Evolutionary conservation across 2,329 filamentous ascomycete genomes (phyloP).

Genomic region (Xenoacremonium recifei): DNA sequence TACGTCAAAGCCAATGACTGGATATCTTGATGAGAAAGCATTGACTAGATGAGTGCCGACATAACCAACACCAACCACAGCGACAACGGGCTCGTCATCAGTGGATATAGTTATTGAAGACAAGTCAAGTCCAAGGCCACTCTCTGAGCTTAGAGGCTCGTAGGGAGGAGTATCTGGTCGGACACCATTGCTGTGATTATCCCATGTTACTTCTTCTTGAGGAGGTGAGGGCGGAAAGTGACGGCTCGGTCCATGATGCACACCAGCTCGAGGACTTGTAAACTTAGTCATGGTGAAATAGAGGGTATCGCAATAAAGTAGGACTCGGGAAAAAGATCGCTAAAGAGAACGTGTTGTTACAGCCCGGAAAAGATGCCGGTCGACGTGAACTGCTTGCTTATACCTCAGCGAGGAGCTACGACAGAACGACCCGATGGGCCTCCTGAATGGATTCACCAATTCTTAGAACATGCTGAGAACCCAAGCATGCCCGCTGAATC

Average conservation of each 20-base stretch:
- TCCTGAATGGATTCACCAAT: too few relatives aligned
- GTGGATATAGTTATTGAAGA: slow-evolving; percentile 1
- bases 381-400: too few relatives aligned
- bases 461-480: too few relatives aligned
- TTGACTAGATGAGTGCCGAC: slow-evolving; percentile 47
- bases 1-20: slow-evolving; percentile 47
- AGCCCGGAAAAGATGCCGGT: too few relatives aligned
- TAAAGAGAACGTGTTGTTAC: too few relatives aligned
- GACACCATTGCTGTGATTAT: slow-evolving; percentile 6
- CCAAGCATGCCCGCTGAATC: too few relatives aligned
- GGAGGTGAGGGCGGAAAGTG: slow-evolving; percentile 1
- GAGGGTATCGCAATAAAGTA: too few relatives aligned
- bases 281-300: slow-evolving; percentile 7
- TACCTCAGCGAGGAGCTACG: too few relatives aligned
- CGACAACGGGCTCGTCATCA: slow-evolving; percentile 32
- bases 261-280: slow-evolving; percentile 1
- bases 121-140: neutral
- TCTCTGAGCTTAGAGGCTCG: slow-evolving; percentile 6
- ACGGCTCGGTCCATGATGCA: neutral
- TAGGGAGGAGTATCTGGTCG: slow-evolving; percentile 13
- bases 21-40: slow-evolving; percentile 39
- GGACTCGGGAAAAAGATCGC: too few relatives aligned
- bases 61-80: slow-evolving; percentile 52
- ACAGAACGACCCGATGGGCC: too few relatives aligned
- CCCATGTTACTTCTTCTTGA: slow-evolving; percentile 8